These are phyloP conservation scores for Rutidosis leptorrhynchoides DNA, from an alignment of 129 eudicot species.

Conservation along the genomic window DNA sequence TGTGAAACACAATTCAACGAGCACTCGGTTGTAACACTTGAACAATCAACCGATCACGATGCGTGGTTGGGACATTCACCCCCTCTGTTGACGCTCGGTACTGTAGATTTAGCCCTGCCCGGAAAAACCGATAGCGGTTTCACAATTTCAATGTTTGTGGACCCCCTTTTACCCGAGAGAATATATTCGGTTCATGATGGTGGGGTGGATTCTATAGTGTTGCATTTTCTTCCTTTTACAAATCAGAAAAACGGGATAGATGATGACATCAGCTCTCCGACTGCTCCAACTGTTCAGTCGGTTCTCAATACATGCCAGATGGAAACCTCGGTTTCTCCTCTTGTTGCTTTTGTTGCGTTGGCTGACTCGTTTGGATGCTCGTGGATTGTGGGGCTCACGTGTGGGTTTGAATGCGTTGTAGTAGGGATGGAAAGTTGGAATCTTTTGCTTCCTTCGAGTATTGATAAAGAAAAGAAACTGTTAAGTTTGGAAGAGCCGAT, in stretches of 20 bases:
- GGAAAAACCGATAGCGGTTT: slow-evolving; percentile 35
- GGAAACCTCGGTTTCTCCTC: slow-evolving; percentile 49
- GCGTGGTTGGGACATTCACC: slow-evolving; percentile 88
- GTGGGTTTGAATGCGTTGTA: slow-evolving; percentile 66
- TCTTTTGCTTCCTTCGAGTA: slow-evolving; percentile 46
- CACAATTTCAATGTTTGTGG: slow-evolving; percentile 52
- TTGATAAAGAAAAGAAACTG: slow-evolving; percentile 41
- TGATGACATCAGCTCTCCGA: slow-evolving; percentile 65
- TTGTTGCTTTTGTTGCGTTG: slow-evolving; percentile 70
- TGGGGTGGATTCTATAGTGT: slow-evolving; percentile 80
- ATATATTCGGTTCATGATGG: slow-evolving; percentile 75
- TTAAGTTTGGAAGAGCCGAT: slow-evolving; percentile 32
- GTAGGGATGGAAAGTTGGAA: slow-evolving; percentile 90
- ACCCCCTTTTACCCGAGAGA: slow-evolving; percentile 80
- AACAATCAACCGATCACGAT: slow-evolving; percentile 46
- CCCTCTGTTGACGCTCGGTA: slow-evolving; percentile 75
- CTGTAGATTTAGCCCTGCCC: slow-evolving; percentile 84
- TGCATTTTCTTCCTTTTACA: slow-evolving; percentile 93
- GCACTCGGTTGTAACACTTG: slow-evolving; percentile 42
- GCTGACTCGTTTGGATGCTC: slow-evolving; percentile 83
- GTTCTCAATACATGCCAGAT: slow-evolving; percentile 72
- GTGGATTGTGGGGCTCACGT: slow-evolving; percentile 87
- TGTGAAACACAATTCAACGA: slow-evolving; percentile 55
- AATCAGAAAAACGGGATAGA: slow-evolving; percentile 65
- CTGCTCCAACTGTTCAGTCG: slow-evolving; percentile 72